Evolutionary conservation across 495 filamentous ascomycete genomes (phyloP).

Genomic region (Penicillium cinerascens): DNA sequence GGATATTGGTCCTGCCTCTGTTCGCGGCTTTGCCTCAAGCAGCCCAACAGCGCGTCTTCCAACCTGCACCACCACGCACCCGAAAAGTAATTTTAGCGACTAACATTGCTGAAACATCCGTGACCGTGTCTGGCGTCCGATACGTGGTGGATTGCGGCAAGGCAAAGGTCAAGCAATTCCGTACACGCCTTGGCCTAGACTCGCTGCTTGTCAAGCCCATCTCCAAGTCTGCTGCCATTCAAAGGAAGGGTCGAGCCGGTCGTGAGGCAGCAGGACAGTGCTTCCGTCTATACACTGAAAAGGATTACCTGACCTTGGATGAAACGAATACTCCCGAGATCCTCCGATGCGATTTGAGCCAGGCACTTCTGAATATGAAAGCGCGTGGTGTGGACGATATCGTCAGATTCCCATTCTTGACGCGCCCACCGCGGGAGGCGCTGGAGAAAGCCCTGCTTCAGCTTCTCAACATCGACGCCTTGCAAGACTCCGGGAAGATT

Average conservation of each 20-base stretch:
- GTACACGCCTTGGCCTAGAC: constrained; percentile 78
- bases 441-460: constrained; percentile 82
- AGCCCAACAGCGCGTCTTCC: constrained; percentile 82
- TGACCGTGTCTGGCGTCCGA: constrained; percentile 90
- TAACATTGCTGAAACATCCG: constrained; percentile 97
- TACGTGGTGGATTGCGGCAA: constrained; percentile 93
- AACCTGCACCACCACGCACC: constrained; percentile 66
- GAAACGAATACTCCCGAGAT: constrained; percentile 83
- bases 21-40: constrained; percentile 71
- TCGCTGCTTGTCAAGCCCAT: constrained; percentile 89
- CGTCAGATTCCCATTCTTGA: constrained; percentile 78
- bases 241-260: constrained; percentile 87
- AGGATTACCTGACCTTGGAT: constrained; percentile 66
- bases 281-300: constrained; percentile 83
- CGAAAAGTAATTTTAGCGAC: constrained; percentile 90
- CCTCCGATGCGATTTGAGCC: constrained; percentile 78
- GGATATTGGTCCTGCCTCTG: constrained; percentile 65
- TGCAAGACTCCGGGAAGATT: constrained; percentile 69
- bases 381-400: constrained; percentile 84
- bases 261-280: constrained; percentile 89
- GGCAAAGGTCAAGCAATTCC: constrained; percentile 89
- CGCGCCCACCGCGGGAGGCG: constrained; percentile 70
- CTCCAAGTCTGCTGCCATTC: constrained; percentile 89
- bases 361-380: constrained; percentile 90
- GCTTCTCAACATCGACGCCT: constrained; percentile 70